These are phyloP conservation scores for Fusarium sp. DNA, from an alignment of 2,329 filamentous ascomycete species.

Conservation along the genomic window DNA sequence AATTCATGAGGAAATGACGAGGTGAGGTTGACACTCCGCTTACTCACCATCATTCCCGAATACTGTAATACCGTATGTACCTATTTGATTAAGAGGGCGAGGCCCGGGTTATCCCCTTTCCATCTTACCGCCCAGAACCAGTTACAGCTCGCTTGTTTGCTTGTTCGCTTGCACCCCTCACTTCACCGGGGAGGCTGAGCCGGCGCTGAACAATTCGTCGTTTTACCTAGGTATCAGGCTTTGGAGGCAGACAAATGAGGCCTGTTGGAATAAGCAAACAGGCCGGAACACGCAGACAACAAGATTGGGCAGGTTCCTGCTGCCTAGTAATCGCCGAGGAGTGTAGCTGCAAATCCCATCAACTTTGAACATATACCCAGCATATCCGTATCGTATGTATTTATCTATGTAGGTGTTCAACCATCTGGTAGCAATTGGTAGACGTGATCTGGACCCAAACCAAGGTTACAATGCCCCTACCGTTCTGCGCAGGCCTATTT, in stretches of 20 bases:
- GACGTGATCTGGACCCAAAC: background rate
- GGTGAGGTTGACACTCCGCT: slow-evolving; percentile 16
- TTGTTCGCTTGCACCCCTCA: slow-evolving; percentile 38
- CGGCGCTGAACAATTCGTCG: slow-evolving; percentile 35
- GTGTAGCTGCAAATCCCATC: slow-evolving; percentile 2
- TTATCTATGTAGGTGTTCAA: background rate
- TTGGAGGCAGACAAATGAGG: slow-evolving; percentile 27
- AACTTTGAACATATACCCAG: background rate
- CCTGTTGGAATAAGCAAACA: slow-evolving; percentile 31
- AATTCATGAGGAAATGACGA: slow-evolving; percentile 5
- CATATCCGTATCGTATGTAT: background rate
- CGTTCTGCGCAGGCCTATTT: slow-evolving; percentile 8
- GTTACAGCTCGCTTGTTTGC: slow-evolving; percentile 21
- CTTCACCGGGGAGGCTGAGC: slow-evolving; percentile 39
- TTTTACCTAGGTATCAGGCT: slow-evolving; percentile 22
- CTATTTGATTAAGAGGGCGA: slow-evolving; percentile 1
- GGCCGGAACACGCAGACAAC: slow-evolving; percentile 20
- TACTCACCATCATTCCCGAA: background rate
- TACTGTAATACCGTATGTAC: background rate
- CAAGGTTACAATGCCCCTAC: background rate
- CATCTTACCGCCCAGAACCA: slow-evolving; percentile 34
- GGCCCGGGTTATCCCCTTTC: slow-evolving; percentile 4
- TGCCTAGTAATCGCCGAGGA: background rate
- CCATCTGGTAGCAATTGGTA: background rate
- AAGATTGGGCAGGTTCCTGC: slow-evolving; percentile 19